Evolutionary conservation across 441 rosid genomes (phyloP), one percentile per base, ranked within the genome.

Genomic region (Croton setiger): DNA sequence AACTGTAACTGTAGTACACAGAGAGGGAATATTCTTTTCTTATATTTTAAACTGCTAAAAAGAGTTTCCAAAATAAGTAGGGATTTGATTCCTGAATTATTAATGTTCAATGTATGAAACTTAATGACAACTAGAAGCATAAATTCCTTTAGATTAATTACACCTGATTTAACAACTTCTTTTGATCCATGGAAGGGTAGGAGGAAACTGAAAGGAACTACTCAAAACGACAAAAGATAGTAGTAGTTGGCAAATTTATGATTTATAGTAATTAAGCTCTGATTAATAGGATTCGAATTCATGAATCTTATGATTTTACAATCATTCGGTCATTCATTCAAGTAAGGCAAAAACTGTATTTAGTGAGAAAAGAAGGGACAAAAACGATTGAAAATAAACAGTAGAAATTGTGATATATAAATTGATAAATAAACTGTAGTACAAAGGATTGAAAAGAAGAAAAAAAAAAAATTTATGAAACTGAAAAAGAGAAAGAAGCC

Each of bases 401-500:
- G 18, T 23, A 61, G 33, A 36, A 71, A 43, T 33, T 60, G 11
- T 70, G 31, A 60, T 67, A 62, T 0, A 31, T 2, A 53, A 14
- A 39, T 57, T 47, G 37, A 70, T 70, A 27, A 63, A 57, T 35
- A 60, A 17, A 51, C 10, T 66, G 39, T 58, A 48, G 9, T 71
- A 63, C 75, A 72, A 63, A 65, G 7, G 41, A n/a, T n/a, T n/a
- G n/a, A n/a, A n/a, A n/a, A n/a, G n/a, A 27, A 27, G 31, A 27
- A 27, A 27, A 39, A 39, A 66, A 45, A 14, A 27, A 36, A 67
- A 23, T 21, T 58, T 55, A 53, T 5, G 66, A 58, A 70, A 60
- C 51, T 63, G 58, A 9, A 49, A 31, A 56, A 13, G 12, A 49
- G 41, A 56, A 9, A 21, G 60, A 69, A 69, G 91, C 90, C 92